Evolutionary conservation across 2,329 filamentous ascomycete species (phyloP), one percentile per base, ranked within the genome.

Genomic region (Fusarium graminum): DNA sequence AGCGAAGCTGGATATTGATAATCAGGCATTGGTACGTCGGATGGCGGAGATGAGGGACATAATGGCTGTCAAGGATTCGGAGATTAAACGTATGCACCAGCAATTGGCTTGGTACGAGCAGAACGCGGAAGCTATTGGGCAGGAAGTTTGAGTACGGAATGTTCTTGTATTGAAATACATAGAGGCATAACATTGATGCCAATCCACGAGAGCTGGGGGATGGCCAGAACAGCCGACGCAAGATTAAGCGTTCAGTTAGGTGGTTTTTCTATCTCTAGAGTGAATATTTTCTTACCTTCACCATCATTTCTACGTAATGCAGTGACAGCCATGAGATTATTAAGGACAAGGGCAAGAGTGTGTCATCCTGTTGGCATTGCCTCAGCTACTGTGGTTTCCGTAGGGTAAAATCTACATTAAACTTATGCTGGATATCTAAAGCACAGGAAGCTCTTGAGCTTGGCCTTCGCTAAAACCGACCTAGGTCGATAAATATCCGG

Each of bases 51-150:
- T 74, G 47, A 25, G 59, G 29, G 55, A 69, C 13, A 47, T 42
- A 52, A 43, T 74, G 57, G 59, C 52, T n/a, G 54, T 56, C 7
- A 59, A 70, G 47, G 41, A 71, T 40, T 66, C 53, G 9, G 68
- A 72, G 40, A 45, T 75, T 42, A 56, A 60, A 16, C 61, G 51
- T 17, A 59, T 65, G 34, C 57, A 25, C 29, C 52, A 57, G 7
- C 56, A 70, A 44, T 42, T 74, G 59, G 40, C 22, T 7, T 70
- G 63, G 44, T 70, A 69, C 30, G 69, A 75, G 52, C 29, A 44
- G 26, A 38, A 62, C 1, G 5, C 44, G 26, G 49, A 57, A 1
- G 5, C 52, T 14, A 16, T 26, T 10, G 36, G 47, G n/a, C 52
- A 44, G 14, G 30, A 34, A 7, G 16, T 7, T 29, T 61, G n/a